Conservation (phyloP, 148 eudicot genomes). For the Chenopodium album region DNA sequence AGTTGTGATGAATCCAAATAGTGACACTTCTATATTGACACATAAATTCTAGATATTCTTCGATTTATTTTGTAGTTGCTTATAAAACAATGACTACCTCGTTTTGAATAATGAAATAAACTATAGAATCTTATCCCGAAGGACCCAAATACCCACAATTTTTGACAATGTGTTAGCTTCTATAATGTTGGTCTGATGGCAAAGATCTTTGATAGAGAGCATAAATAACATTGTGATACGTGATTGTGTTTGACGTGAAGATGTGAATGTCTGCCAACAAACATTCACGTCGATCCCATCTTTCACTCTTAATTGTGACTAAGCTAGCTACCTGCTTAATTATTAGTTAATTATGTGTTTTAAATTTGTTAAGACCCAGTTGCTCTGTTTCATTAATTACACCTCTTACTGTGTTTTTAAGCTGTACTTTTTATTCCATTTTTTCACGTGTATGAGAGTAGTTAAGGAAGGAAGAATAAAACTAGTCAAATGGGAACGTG, state of each 20-base stretch:
- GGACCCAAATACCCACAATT: slow-evolving; percentile 7
- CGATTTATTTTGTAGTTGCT: neutral
- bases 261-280: slow-evolving; percentile 80
- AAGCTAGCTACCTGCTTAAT: neutral
- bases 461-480: neutral
- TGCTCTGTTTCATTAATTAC: slow-evolving; percentile 29
- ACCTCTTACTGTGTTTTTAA: neutral
- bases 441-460: slow-evolving; percentile 4
- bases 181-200: slow-evolving; percentile 3
- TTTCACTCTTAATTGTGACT: slow-evolving; percentile 29
- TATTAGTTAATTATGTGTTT: neutral
- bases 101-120: neutral
- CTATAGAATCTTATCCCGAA: neutral
- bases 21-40: neutral
- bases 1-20: neutral
- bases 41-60: neutral
- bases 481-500: slow-evolving; percentile 55
- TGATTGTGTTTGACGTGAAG: slow-evolving; percentile 16
- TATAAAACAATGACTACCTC: neutral
- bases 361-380: slow-evolving; percentile 20
- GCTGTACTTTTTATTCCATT: neutral
- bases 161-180: slow-evolving; percentile 19
- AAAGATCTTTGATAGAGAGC: slow-evolving; percentile 25
- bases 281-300: slow-evolving; percentile 85
- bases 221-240: slow-evolving; percentile 28